Base-by-base conservation (phyloP, 2,329 filamentous ascomycete species). In the Cladosporium sp. region DNA sequence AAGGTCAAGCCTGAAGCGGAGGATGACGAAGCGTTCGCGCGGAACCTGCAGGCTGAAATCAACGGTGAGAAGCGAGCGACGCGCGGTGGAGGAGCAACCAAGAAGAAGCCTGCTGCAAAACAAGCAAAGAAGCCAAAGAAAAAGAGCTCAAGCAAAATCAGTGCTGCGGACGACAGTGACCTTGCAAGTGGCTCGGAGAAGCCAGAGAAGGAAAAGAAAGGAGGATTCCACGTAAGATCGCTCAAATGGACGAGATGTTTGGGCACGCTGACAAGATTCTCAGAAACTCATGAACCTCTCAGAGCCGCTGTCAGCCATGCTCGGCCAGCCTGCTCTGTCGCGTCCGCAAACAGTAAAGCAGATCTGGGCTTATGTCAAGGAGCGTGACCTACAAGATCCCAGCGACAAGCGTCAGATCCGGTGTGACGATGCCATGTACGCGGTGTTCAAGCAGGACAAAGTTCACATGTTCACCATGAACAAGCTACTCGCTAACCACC, bases 391-490 rank as follows among this genome's bases (percentile, higher is more conserved):
- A 6, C 95, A 99, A 79, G 93, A 98, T 72, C 94, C 93, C 0
- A 87, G 79, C 70, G 94, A 99, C 81, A 94, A 93, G 78, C 91
- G 95, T 26, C 92, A 97, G 72, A 99, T 99, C 69, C 83, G 88
- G 32, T 99, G 95, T 80, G 95, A 99, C 79, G 92, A 96, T 28
- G 88, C 88, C 72, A 90, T 99, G 90, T 89, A 92, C 68, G 90
- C 91, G 7, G 91, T 99, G 8, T 99, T 99, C 82, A 96, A 96
- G 78, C 87, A 91, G 74, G 88, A 93, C 74, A 91, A 87, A 74
- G 91, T 99, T 59, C 92, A 98, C 80, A 99, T 99, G 95, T 99
- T 99, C 79, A 93, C 92, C 72, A 98, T 99, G 94, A 98, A 97
- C 83, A 97, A 97, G 83, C 87, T 97, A 18, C 87, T 98, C 12